Evolutionary conservation across 306 rosid genomes (phyloP).

Genomic region (Biancaea sappan): DNA sequence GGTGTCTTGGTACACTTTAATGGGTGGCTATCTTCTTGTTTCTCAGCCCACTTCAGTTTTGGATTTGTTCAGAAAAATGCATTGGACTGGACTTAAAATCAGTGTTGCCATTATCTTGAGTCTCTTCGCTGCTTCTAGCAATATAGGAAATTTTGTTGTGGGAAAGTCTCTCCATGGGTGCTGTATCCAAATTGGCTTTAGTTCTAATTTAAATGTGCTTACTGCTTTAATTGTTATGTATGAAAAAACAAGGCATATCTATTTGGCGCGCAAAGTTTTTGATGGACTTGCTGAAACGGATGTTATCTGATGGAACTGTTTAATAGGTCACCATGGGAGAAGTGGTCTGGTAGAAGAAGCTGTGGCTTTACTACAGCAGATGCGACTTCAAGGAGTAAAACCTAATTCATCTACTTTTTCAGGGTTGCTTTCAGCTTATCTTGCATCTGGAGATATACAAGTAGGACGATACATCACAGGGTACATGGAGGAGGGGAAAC

Average conservation of each 20-base stretch:
- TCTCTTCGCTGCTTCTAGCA: constrained; percentile 61
- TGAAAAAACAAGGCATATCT: constrained; percentile 48
- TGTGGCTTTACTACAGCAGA: constrained; percentile 42
- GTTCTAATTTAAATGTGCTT: constrained; percentile 45
- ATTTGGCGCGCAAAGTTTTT: constrained; percentile 42
- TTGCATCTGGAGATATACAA: constrained; percentile 51
- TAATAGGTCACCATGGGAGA: constrained; percentile 59
- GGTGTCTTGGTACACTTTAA: constrained; percentile 69
- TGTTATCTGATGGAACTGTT: constrained; percentile 75
- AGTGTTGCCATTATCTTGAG: constrained; percentile 48
- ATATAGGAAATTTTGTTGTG: constrained; percentile 33
- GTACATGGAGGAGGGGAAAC: constrained; percentile 52
- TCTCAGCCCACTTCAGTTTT: constrained; percentile 49
- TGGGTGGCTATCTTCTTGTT: constrained; percentile 62
- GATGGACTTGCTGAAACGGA: constrained; percentile 55
- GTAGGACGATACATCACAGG: constrained; percentile 40
- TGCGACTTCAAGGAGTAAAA: constrained; percentile 52
- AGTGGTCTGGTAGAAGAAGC: constrained; percentile 56
- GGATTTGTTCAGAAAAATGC: constrained; percentile 50
- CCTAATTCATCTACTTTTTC: constrained; percentile 65
- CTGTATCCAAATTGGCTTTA: constrained; percentile 50
- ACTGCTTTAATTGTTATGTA: constrained; percentile 65
- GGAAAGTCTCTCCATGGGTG: constrained; percentile 58
- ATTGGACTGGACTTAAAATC: constrained; percentile 43
- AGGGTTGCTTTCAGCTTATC: constrained; percentile 66